Evolutionary conservation across 805 yeast genomes (phyloP), one percentile per base, ranked within the genome.

Genomic region (Metschnikowia amazonensis): DNA sequence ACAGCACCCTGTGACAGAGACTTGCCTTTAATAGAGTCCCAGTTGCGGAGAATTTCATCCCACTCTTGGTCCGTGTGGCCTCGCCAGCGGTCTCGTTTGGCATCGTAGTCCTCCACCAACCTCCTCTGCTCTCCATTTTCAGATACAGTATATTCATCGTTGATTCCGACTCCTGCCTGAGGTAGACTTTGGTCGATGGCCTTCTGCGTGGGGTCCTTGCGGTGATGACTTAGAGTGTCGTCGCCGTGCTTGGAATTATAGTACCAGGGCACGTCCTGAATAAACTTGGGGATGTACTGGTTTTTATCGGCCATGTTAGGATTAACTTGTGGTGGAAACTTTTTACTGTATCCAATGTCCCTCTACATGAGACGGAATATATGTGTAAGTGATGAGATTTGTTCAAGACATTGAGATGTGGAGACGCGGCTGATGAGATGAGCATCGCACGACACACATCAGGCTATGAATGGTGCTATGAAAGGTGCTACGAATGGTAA

Each of bases 71-170:
- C 72, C 37, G 84, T 81, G 59, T 80, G 86, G 0, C 95, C 95
- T 58, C 77, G 84, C 95, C 94, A 87, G 47, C 88, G 70, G 63
- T 87, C 95, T 47, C 89, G 66, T 51, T 82, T 84, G 9, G 82
- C 76, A 56, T 86, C 95, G 75, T 81, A 87, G 37, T 74, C 76
- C 23, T 63, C 66, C 2, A 43, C 65, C 40, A 57, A 62, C 37
- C 51, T 46, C 6, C 41, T 63, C 60, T 42, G 36, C 16, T 47
- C 37, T 6, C 53, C 59, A 2, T 49, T 34, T 9, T 44, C 38
- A 2, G 25, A 37, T 16, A 20, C 28, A 1, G 47, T 58, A 32
- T 70, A 59, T 24, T 66, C 70, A 63, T 83, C 86, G 1, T 55
- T 50, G 27, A 83, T 82, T 6, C 89, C 89, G 1, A 51, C 43